phyloP scores from a whole-genome alignment of 768 basidiomycete species.

The Boletellus ananiceps region DNA sequence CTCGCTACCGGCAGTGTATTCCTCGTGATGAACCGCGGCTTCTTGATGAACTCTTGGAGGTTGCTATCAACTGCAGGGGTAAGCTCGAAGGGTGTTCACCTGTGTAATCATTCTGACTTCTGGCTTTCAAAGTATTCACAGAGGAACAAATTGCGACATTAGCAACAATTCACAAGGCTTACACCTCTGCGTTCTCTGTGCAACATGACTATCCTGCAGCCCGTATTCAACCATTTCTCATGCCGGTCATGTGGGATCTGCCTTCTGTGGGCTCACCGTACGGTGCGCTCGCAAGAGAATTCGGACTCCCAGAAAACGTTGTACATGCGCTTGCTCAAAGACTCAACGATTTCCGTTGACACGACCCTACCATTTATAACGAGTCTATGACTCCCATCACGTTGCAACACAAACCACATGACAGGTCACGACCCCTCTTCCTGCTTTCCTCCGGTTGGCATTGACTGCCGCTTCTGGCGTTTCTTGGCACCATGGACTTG shows the following conservation, averaged over 20 bases:
- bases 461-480: slow-evolving; percentile 23
- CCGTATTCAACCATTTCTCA: slow-evolving; percentile 10
- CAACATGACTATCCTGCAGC: slow-evolving; percentile 4
- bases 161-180: slow-evolving; percentile 38
- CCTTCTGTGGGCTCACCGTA: slow-evolving; percentile 26
- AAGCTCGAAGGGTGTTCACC: slow-evolving; percentile 36
- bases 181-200: slow-evolving; percentile 15
- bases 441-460: slow-evolving; percentile 15
- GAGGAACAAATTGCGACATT: slow-evolving; percentile 52
- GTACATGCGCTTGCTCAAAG: slow-evolving; percentile 66
- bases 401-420: slow-evolving; percentile 12
- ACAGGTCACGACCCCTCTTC: slow-evolving; percentile 14
- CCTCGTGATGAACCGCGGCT: slow-evolving; percentile 38
- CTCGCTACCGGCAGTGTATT: slow-evolving; percentile 39
- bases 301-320: slow-evolving; percentile 65
- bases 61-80: slow-evolving; percentile 60
- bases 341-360: slow-evolving; percentile 31
- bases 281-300: slow-evolving; percentile 63
- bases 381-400: not conserved
- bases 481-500: slow-evolving; percentile 26
- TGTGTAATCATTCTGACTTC: not conserved
- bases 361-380: not conserved
- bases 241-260: slow-evolving; percentile 22
- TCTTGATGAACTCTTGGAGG: slow-evolving; percentile 40
- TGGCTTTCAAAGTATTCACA: slow-evolving; percentile 49